A percentile compares a stretch with the other conserved stretches of the same genome.
Evolutionary conservation across 2,329 filamentous ascomycete species (phyloP).

Genomic region (Dactylonectria macrodidyma): DNA sequence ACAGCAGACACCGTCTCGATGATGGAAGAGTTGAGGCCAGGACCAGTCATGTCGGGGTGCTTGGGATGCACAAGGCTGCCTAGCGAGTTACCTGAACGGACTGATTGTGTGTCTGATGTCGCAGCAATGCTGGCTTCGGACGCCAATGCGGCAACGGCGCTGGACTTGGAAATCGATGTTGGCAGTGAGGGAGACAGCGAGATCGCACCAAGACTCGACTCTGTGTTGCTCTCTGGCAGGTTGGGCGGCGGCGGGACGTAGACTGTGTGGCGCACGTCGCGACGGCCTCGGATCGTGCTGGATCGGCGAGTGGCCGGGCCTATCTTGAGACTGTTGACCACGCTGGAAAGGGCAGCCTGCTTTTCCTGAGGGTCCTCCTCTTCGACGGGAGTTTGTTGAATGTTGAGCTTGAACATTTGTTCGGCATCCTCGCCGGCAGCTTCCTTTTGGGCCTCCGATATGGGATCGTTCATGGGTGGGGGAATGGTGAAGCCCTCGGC

Average conservation of each 20-base stretch:
- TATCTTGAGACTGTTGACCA: conserved; percentile 79
- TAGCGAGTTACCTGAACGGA: conserved; percentile 88
- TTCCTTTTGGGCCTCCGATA: conserved; percentile 82
- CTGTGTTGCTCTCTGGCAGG: conserved; percentile 52
- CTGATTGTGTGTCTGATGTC: conserved; percentile 88
- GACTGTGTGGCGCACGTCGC: conserved; percentile 93
- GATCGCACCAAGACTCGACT: conserved; percentile 37
- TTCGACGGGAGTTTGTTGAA: conserved; percentile 82
- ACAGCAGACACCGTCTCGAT: conserved; percentile 92
- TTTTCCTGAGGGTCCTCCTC: conserved; percentile 84
- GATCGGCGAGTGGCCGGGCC: conserved; percentile 77
- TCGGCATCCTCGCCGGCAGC: conserved; percentile 69
- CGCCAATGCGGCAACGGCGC: conserved; percentile 69
- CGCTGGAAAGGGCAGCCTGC: conserved; percentile 80
- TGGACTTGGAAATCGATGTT: conserved; percentile 46
- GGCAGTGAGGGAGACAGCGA: conserved; percentile 43
- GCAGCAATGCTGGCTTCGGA: conserved; percentile 73
- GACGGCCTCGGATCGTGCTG: conserved; percentile 86
- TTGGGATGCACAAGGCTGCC: conserved; percentile 77
- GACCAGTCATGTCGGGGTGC: conserved; percentile 85
- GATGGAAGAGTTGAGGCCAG: conserved; percentile 89
- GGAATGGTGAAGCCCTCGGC: conserved; percentile 85
- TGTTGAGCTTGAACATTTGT: conserved; percentile 84
- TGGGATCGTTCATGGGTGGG: conserved; percentile 72
- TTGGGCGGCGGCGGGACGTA: conserved; percentile 73